phyloP scores from a whole-genome alignment of 2,329 filamentous ascomycete genomes.

The Colletotrichum theobromicola region DNA sequence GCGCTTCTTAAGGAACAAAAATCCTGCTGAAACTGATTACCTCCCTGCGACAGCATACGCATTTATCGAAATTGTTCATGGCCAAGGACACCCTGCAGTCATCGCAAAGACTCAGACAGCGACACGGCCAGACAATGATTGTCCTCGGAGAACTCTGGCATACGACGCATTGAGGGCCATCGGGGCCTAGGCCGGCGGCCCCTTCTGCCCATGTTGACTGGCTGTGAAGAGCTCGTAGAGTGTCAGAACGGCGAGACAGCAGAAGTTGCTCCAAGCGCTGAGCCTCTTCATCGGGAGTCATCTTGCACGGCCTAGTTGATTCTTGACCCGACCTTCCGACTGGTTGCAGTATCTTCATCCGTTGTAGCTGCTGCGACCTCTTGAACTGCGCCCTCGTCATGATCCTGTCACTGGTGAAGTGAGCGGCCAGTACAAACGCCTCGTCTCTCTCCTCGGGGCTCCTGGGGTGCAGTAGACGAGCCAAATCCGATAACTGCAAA shows the following conservation, averaged over 20 bases:
- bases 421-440: slow-evolving; percentile 80
- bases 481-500: slow-evolving; percentile 72
- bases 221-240: not conserved
- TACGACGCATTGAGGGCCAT: slow-evolving; percentile 87
- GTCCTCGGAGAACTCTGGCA: slow-evolving; percentile 87
- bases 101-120: slow-evolving; percentile 92
- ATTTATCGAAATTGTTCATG: slow-evolving; percentile 97
- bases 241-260: slow-evolving; percentile 50
- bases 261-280: slow-evolving; percentile 65
- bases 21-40: slow-evolving; percentile 90
- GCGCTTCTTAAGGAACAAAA: slow-evolving; percentile 70
- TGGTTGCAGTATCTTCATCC: slow-evolving; percentile 69
- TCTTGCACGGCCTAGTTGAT: slow-evolving; percentile 39
- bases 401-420: slow-evolving; percentile 73
- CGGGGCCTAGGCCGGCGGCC: slow-evolving; percentile 72
- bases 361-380: slow-evolving; percentile 70
- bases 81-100: slow-evolving; percentile 92
- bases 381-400: slow-evolving; percentile 84
- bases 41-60: slow-evolving; percentile 89
- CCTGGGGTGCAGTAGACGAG: slow-evolving; percentile 80
- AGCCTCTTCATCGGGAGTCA: slow-evolving; percentile 64
- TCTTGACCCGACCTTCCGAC: slow-evolving; percentile 37
- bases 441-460: slow-evolving; percentile 80
- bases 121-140: slow-evolving; percentile 95
- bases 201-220: slow-evolving; percentile 68